Conservation (phyloP, 192 early-diverging fungal genomes). For the Coemansia sp. region DNA sequence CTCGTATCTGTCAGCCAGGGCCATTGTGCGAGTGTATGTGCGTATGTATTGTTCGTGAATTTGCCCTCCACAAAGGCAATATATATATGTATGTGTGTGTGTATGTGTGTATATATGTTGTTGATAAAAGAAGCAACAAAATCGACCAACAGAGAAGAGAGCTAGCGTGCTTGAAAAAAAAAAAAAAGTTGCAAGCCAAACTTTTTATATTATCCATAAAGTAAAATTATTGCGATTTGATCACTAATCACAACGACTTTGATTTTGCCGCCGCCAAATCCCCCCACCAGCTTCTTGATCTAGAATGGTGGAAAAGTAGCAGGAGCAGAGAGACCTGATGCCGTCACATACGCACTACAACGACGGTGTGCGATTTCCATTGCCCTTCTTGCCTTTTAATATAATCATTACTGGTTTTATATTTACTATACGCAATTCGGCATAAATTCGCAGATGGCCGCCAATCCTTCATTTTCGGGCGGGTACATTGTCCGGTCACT, state of each 20-base stretch:
- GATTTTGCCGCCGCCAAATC: no score
- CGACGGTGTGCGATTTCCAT: no score
- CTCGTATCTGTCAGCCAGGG: conserved; percentile 14
- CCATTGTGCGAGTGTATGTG: neutral
- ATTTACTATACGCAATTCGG: no score
- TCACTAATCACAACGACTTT: neutral
- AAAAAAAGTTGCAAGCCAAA: no score
- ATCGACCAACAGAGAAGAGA: neutral
- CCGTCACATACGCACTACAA: no score
- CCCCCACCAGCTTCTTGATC: no score
- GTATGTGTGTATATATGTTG: neutral
- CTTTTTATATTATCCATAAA: no score
- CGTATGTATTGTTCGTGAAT: no score
- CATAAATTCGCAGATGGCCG: conserved; percentile 8
- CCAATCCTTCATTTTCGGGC: neutral
- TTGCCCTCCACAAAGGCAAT: no score
- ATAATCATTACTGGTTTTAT: neutral
- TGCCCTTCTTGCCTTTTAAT: no score
- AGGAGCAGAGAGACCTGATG: no score
- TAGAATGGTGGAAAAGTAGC: no score
- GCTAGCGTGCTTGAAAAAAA: neutral
- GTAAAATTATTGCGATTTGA: neutral
- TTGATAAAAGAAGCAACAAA: conserved; percentile 6
- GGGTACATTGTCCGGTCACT: conserved; percentile 28
- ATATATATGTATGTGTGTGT: neutral